Evolutionary conservation across 306 rosid genomes (phyloP).

Genomic region (Malus asiatica): DNA sequence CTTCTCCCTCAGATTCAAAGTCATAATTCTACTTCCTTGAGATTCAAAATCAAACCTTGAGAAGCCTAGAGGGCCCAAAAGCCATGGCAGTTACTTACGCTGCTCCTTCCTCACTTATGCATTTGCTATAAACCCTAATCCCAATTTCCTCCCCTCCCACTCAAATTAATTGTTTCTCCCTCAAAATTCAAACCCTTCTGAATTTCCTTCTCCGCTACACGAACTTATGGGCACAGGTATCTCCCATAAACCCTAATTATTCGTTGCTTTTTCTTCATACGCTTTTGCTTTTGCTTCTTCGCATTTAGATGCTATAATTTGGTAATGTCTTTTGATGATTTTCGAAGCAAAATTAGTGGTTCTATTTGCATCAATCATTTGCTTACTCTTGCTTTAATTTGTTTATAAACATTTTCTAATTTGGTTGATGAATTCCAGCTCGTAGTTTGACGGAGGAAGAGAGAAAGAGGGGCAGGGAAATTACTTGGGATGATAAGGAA

Average conservation of each 20-base stretch:
- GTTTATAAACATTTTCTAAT: too few species aligned
- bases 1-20: too few species aligned
- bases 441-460: constrained; percentile 84
- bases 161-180: neutral
- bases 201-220: constrained; percentile 41
- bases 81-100: too few species aligned
- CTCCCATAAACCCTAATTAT: neutral
- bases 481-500: constrained; percentile 85
- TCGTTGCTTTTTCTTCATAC: neutral
- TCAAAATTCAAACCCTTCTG: neutral
- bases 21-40: too few species aligned
- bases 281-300: neutral
- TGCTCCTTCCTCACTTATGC: too few species aligned
- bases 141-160: too few species aligned
- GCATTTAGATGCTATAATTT: neutral
- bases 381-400: neutral
- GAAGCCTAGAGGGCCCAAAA: too few species aligned
- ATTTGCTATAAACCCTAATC: too few species aligned
- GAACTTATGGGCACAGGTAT: constrained; percentile 95
- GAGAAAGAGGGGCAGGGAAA: constrained; percentile 65
- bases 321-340: neutral
- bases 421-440: constrained; percentile 35
- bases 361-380: neutral
- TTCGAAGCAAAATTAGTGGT: neutral
- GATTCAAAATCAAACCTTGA: too few species aligned